Base-by-base conservation (phyloP, 2,329 filamentous ascomycete species). In the Aspergillus sp. region DNA sequence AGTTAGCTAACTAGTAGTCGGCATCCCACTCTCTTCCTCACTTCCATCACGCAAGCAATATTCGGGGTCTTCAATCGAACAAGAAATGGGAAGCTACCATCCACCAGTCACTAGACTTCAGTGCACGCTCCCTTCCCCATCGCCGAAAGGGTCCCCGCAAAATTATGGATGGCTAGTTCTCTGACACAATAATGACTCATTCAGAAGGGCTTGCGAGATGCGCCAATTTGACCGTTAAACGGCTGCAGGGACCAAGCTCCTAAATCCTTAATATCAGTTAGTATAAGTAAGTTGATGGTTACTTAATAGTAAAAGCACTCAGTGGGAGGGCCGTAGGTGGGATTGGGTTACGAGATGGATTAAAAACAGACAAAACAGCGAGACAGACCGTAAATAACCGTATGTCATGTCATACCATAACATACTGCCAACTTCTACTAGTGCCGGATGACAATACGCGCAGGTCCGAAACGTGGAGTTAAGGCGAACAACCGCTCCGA, bases 171-270 rank as follows among this genome's bases (percentile, higher is more conserved):
- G 25, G 23, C 4, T 49, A 13, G 13, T 17, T 48, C n/a, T n/a
- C 21, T 32, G 15, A 49, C 23, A 30, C 44, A 23, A 10, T 7
- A 49, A 27, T 30, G 47, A 49, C 47, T 30, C 47, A 49, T 48
- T 27, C 44, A 8, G 23, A n/a, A 10, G 23, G n/a, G 47, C 17
- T 27, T 50, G 25, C 15, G 47, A 50, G 47, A 50, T 50, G 5
- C 47, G 15, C 13, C 25, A 8, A 50, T 11, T 23, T 23, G 23
- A 27, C 44, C 44, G 44, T 49, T 50, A n/a, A 30, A 30, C 47
- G 7, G 44, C 44, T 49, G 44, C 44, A 49, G 44, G 44, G 44
- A 49, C 44, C 44, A 49, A 42, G 44, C 23, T 49, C 44, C 39
- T 42, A 36, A 36, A 36, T 42, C 39, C n/a, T 42, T 42, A 42